Percentiles rank a stretch among this genome's conserved stretches.
Conservation (phyloP, 2,329 filamentous ascomycete species). For the Ophioceras dolichostomum region DNA sequence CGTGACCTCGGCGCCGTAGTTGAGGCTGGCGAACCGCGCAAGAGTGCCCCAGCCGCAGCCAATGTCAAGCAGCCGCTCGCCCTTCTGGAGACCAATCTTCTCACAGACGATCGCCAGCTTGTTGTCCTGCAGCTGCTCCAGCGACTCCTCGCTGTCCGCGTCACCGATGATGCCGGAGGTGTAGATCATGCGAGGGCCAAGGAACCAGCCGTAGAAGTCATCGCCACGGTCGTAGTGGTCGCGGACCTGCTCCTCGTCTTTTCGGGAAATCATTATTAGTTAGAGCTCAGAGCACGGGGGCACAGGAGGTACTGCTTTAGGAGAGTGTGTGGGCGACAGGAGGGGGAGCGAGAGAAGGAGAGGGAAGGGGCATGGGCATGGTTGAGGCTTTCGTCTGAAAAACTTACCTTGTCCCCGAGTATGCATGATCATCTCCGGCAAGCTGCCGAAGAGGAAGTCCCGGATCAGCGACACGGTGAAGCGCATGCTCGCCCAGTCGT, state of each 20-base stretch:
- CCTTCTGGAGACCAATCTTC: slow-evolving; percentile 76
- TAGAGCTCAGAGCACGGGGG: too few species aligned
- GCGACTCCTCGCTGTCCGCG: slow-evolving; percentile 71
- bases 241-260: slow-evolving; percentile 90
- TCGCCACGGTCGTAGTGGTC: slow-evolving; percentile 97
- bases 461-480: slow-evolving; percentile 80
- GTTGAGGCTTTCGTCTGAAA: too few species aligned
- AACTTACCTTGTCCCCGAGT: slow-evolving; percentile 31
- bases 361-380: too few species aligned
- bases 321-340: too few species aligned
- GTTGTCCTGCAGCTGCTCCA: slow-evolving; percentile 96
- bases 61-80: slow-evolving; percentile 81
- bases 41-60: slow-evolving; percentile 98
- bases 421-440: slow-evolving; percentile 87
- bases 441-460: slow-evolving; percentile 77
- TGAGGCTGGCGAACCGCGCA: slow-evolving; percentile 80
- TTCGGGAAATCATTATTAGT: too few species aligned
- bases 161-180: slow-evolving; percentile 91
- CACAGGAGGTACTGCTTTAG: too few species aligned
- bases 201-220: slow-evolving; percentile 98
- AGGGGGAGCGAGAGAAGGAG: not conserved
- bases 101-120: slow-evolving; percentile 92
- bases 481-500: slow-evolving; percentile 93
- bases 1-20: slow-evolving; percentile 73
- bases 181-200: slow-evolving; percentile 97